Evolutionary conservation across 805 yeast species (phyloP).

Genomic region (Spathaspora sp.): DNA sequence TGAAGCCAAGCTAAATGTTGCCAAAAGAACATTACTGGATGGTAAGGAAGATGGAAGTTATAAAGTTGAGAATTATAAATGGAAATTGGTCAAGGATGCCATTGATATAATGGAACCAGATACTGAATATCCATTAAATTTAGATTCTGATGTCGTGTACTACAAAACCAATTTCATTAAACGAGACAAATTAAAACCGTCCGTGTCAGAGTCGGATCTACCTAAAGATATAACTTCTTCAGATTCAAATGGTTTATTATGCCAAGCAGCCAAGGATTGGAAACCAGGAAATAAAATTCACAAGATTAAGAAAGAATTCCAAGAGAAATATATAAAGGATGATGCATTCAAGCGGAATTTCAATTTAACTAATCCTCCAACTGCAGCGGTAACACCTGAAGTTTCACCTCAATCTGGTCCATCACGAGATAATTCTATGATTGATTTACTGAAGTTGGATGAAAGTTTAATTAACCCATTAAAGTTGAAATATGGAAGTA

Average conservation of each 20-base stretch:
- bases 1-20: constrained; percentile 33
- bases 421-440: constrained; percentile 36
- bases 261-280: constrained; percentile 41
- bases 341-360: constrained; percentile 33
- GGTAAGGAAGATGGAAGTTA: constrained; percentile 10
- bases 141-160: constrained; percentile 41
- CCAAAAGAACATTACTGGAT: constrained; percentile 16
- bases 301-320: constrained; percentile 29
- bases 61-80: constrained; percentile 18
- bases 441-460: constrained; percentile 34
- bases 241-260: constrained; percentile 17
- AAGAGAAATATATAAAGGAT: constrained; percentile 33
- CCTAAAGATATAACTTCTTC: not conserved
- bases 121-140: constrained; percentile 29
- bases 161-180: constrained; percentile 42
- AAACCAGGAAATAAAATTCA: constrained; percentile 26
- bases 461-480: constrained; percentile 37
- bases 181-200: constrained; percentile 16
- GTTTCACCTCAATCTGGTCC: constrained; percentile 42
- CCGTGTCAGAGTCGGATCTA: not conserved
- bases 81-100: constrained; percentile 34
- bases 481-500: constrained; percentile 33
- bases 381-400: constrained; percentile 36
- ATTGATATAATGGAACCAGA: constrained; percentile 18
- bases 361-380: constrained; percentile 28